Evolutionary conservation across 1,284 basidiomycete species (phyloP).

Genomic region (Wallemia hederae): DNA sequence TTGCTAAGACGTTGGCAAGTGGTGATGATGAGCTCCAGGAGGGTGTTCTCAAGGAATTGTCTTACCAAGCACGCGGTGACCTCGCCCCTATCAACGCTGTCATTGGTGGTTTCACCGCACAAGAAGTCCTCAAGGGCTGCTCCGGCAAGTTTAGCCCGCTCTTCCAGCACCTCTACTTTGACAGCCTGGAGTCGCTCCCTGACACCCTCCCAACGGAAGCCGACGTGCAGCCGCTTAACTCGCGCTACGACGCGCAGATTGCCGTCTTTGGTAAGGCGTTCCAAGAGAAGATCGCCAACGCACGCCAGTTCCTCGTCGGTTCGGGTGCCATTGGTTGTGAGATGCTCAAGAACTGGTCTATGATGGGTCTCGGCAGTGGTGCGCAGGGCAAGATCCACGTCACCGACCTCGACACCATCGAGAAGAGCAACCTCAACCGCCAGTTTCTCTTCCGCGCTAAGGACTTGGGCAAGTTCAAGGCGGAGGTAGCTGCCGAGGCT

Average conservation of each 20-base stretch:
- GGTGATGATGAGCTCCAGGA: slow-evolving; percentile 40
- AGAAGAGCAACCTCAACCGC: slow-evolving; percentile 94
- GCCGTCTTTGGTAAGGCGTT: slow-evolving; percentile 81
- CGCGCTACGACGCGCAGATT: slow-evolving; percentile 80
- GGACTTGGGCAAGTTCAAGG: slow-evolving; percentile 93
- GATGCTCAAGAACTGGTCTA: slow-evolving; percentile 99
- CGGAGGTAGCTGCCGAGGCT: slow-evolving; percentile 73
- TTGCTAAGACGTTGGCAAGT: slow-evolving; percentile 41
- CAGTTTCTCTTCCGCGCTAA: slow-evolving; percentile 96
- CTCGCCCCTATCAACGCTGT: slow-evolving; percentile 75
- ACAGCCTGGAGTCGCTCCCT: slow-evolving; percentile 84
- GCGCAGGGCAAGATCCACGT: slow-evolving; percentile 62
- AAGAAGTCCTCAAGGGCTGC: slow-evolving; percentile 90
- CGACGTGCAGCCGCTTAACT: slow-evolving; percentile 54
- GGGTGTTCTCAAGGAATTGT: slow-evolving; percentile 43
- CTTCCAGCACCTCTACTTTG: slow-evolving; percentile 85
- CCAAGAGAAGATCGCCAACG: slow-evolving; percentile 73
- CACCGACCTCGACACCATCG: slow-evolving; percentile 94
- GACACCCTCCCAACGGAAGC: slow-evolving; percentile 40
- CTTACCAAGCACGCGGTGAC: slow-evolving; percentile 83
- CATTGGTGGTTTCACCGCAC: slow-evolving; percentile 88
- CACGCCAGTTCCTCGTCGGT: slow-evolving; percentile 87
- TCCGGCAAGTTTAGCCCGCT: slow-evolving; percentile 97
- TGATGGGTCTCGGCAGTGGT: slow-evolving; percentile 84
- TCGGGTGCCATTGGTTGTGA: slow-evolving; percentile 97